Evolutionary conservation across 2,329 filamentous ascomycete genomes (phyloP).

Genomic region (Blastomyces parvus): DNA sequence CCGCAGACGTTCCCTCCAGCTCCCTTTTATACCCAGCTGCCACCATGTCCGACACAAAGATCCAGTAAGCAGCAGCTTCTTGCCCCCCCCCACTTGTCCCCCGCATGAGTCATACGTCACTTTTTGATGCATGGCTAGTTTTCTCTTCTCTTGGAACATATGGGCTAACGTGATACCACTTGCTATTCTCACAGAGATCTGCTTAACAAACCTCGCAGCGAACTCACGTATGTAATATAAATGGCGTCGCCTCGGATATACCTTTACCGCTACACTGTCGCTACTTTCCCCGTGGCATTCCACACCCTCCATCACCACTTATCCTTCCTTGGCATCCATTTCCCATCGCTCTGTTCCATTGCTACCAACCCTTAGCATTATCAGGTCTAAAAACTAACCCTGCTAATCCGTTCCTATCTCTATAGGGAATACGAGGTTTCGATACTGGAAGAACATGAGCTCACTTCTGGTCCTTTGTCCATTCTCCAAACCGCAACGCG

Average conservation of each 20-base stretch:
- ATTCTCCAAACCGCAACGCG: conserved; percentile 96
- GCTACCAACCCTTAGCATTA: neutral
- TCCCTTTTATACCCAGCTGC: conserved; percentile 22
- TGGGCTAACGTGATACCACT: conserved; percentile 12
- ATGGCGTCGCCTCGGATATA: conserved; percentile 11
- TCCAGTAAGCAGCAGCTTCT: conserved; percentile 48
- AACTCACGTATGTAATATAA: conserved; percentile 66
- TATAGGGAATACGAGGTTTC: conserved; percentile 81
- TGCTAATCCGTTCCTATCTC: conserved; percentile 10
- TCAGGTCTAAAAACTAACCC: conserved; percentile 16
- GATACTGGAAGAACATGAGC: conserved; percentile 69
- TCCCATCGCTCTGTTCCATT: conserved; percentile 13
- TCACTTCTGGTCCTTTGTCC: conserved; percentile 71
- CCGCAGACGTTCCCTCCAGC: conserved; percentile 8
- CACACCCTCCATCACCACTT: neutral
- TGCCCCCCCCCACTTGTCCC: conserved; percentile 5
- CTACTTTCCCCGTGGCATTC: neutral
- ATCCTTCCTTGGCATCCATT: conserved; percentile 11
- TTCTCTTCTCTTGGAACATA: neutral
- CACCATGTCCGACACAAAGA: conserved; percentile 58
- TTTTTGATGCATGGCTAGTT: conserved; percentile 12
- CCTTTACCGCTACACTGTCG: neutral
- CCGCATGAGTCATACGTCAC: conserved; percentile 19
- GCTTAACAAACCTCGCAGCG: conserved; percentile 74
- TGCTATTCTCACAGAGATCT: conserved; percentile 57